phyloP scores from a whole-genome alignment of 768 basidiomycete genomes.

The Strobilomyces echinocephalus region DNA sequence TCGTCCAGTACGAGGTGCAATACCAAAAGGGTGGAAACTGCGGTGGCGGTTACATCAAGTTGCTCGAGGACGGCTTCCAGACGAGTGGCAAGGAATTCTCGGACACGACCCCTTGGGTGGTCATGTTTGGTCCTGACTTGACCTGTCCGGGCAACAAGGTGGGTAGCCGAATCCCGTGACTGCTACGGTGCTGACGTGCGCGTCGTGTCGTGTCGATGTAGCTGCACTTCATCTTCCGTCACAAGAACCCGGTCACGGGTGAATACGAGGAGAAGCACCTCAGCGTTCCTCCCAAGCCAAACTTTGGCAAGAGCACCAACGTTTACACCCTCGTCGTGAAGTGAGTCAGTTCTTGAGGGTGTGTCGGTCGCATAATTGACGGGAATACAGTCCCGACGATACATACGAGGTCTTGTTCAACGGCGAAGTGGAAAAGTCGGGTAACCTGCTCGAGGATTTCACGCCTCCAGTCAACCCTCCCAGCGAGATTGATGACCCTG shows the following conservation, averaged over 20 bases:
- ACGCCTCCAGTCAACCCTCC: conserved; percentile 89
- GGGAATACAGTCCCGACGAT: conserved; percentile 75
- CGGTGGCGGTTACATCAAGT: conserved; percentile 97
- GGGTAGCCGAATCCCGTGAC: background rate
- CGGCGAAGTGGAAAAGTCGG: conserved; percentile 72
- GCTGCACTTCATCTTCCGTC: conserved; percentile 99
- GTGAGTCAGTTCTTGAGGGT: conserved; percentile 43
- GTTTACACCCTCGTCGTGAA: conserved; percentile 92
- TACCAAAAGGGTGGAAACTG: conserved; percentile 99
- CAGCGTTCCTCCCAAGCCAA: conserved; percentile 69
- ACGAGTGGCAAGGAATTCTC: conserved; percentile 89
- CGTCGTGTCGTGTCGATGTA: conserved; percentile 25
- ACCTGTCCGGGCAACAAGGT: conserved; percentile 92
- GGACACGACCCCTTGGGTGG: conserved; percentile 88
- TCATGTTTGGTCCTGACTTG: conserved; percentile 98
- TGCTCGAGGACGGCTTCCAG: conserved; percentile 92
- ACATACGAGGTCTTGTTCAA: conserved; percentile 91
- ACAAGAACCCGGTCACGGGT: conserved; percentile 89
- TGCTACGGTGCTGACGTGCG: conserved; percentile 1
- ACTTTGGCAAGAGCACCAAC: conserved; percentile 86
- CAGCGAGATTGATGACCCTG: conserved; percentile 88
- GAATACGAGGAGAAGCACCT: conserved; percentile 98
- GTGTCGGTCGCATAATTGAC: conserved; percentile 3
- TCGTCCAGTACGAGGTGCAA: conserved; percentile 98
- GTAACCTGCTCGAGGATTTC: conserved; percentile 90